Conservation (phyloP, 225 moss, liverwort and hornwort genomes). For the Lunularia cruciata region DNA sequence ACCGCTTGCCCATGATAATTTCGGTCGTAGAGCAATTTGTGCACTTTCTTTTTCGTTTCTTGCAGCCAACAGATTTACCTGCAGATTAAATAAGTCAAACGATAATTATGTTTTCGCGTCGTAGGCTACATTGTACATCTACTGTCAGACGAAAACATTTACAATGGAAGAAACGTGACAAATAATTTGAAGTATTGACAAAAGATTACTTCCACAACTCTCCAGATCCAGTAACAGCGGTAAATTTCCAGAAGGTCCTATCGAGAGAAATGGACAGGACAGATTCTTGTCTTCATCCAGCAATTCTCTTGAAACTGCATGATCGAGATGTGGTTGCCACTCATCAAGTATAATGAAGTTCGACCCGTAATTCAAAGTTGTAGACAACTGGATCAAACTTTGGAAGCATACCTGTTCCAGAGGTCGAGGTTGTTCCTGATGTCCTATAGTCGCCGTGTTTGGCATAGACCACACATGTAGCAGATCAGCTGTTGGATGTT, state of each 20-base stretch:
- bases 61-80: slow-evolving; percentile 69
- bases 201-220: too few relatives aligned
- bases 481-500: slow-evolving; percentile 63
- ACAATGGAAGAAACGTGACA: too few relatives aligned
- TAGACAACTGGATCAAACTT: too few relatives aligned
- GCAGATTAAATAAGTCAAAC: background rate
- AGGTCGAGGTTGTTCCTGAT: slow-evolving; percentile 81
- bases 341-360: background rate
- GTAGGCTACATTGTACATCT: too few relatives aligned
- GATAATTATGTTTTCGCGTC: too few relatives aligned
- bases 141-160: too few relatives aligned
- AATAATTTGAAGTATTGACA: too few relatives aligned
- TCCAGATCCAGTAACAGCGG: too few relatives aligned
- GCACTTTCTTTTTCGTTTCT: slow-evolving; percentile 85
- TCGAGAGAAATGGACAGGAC: too few relatives aligned
- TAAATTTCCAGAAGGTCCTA: too few relatives aligned
- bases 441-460: slow-evolving; percentile 75
- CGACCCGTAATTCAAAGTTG: background rate
- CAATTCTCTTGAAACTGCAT: too few relatives aligned
- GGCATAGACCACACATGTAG: slow-evolving; percentile 89
- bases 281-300: too few relatives aligned
- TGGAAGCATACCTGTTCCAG: slow-evolving; percentile 72
- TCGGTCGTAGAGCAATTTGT: slow-evolving; percentile 81
- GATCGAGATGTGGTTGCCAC: background rate
- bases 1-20: slow-evolving; percentile 69